Evolutionary conservation across 176 grass and related monocot genomes (phyloP), one percentile per base, ranked within the genome.

Genomic region (Eremochloa ophiuroides): DNA sequence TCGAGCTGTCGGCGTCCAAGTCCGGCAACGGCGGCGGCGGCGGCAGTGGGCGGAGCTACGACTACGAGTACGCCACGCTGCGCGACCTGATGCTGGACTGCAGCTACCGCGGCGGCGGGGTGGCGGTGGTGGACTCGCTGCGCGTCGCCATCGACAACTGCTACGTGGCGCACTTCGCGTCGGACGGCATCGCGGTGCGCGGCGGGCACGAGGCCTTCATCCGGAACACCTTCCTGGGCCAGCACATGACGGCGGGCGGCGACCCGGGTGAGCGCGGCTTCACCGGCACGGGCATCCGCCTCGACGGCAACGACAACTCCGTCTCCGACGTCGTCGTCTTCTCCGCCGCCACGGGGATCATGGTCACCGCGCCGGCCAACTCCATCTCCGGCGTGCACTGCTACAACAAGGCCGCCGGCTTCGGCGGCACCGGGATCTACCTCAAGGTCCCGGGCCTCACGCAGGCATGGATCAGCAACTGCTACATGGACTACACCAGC

Each of bases 301-400:
- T 97, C 5, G 89, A 77, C 73, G 87, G 94, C 66, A 90, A 90
- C 61, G 94, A 97, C 83, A 97, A 97, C 83, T 73, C 89, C 1
- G 89, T 97, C 18, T 69, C 91, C 74, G 85, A 92, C 79, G 88
- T 91, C 1, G 94, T 94, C 18, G 64, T 97, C 23, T 97, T 97
- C 90, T 92, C 94, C 0, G 91, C 91, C 0, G 89, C 0, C 0
- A 92, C 82, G 9, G 94, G 94, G 62, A 92, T 97, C 82, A 62
- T 86, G 55, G 87, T 94, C 22, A 90, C 89, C 1, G 80, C 82
- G 17, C 79, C 85, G 50, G 94, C 94, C 44, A 97, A 97, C 85
- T 71, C 84, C n/a, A 80, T 97, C 34, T 86, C 94, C 35, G 94
- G 94, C 53, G 89, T 94, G 62, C 94, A 97, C 85, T 97, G 94